phyloP scores from a whole-genome alignment of 2,329 filamentous ascomycete genomes.

The Colletotrichum euphorbiae region DNA sequence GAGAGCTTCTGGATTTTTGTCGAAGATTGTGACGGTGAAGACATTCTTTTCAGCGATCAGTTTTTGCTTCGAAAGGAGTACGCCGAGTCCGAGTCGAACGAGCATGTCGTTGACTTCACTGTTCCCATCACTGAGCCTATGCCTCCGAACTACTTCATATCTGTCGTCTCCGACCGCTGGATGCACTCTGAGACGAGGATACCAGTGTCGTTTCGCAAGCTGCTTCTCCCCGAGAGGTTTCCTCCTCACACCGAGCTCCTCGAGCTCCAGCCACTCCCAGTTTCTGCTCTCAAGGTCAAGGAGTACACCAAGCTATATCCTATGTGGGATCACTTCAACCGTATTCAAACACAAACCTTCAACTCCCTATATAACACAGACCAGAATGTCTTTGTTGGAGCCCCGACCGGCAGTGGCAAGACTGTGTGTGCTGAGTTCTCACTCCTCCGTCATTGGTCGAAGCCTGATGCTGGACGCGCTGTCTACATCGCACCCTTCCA shows the following conservation, averaged over 20 bases:
- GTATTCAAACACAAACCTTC: slow-evolving; percentile 97
- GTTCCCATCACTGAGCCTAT: slow-evolving; percentile 97
- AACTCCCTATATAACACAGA: slow-evolving; percentile 91
- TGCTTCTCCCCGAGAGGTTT: slow-evolving; percentile 95
- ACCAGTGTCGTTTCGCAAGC: slow-evolving; percentile 92
- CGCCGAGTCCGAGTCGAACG: slow-evolving; percentile 84
- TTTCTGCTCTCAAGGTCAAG: slow-evolving; percentile 86
- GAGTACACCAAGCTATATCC: slow-evolving; percentile 87
- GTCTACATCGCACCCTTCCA: slow-evolving; percentile 97
- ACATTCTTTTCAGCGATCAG: slow-evolving; percentile 93
- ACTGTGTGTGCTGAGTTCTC: slow-evolving; percentile 97
- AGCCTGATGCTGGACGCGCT: slow-evolving; percentile 75
- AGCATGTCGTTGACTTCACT: slow-evolving; percentile 95
- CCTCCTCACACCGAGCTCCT: slow-evolving; percentile 92
- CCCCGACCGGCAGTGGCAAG: slow-evolving; percentile 96
- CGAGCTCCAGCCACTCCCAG: slow-evolving; percentile 90
- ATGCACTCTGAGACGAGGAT: slow-evolving; percentile 97
- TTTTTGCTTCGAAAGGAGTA: slow-evolving; percentile 94
- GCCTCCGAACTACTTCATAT: slow-evolving; percentile 99
- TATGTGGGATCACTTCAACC: slow-evolving; percentile 91
- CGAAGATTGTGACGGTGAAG: slow-evolving; percentile 96
- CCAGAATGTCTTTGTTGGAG: slow-evolving; percentile 92
- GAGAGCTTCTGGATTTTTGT: slow-evolving; percentile 98
- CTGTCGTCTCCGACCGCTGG: slow-evolving; percentile 94
- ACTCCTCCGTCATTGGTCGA: slow-evolving; percentile 87